Base-by-base conservation (phyloP, 805 yeast genomes). In the Wickerhamiella hasegawae region DNA sequence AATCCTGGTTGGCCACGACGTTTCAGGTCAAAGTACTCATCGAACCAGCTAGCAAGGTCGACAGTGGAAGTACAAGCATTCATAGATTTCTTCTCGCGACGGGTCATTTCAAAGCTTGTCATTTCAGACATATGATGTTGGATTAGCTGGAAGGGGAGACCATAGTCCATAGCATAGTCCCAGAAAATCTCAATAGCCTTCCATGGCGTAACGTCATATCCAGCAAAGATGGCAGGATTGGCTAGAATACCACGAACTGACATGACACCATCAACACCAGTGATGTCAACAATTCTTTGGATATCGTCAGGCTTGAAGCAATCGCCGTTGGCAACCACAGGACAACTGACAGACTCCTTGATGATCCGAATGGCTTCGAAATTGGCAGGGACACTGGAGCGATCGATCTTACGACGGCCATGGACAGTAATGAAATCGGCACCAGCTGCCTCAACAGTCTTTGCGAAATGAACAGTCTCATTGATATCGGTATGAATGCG, bases 261-360 rank as follows among this genome's bases (percentile, higher is more conserved):
- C 98, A 90, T 90, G 5, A 90, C 79, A 5, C 97, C 98, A 52
- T 82, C 90, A 28, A 73, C 83, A 1, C 78, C 77, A 0, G 97
- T 84, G 34, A 53, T 52, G 10, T 67, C 58, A 0, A 71, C 70
- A 19, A 87, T 85, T 15, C 53, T 50, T 29, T 60, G 47, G n/a
- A 79, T 76, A 51, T 83, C 94, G 14, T 63, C 59, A 18, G 73
- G 57, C 0, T 68, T 51, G 48, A 78, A 78, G 49, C 94, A 85
- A 55, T 90, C 97, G n/a, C 98, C 98, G 50, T 90, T 90, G 2
- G 97, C 95, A n/a, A 90, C 77, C 1, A 90, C 84, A 0, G 96
- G 97, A 1, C 65, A 65, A 0, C 40, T 28, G 3, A 69, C 70
- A n/a, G 62, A 56, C 16, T 67, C 66, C 40, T 73, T 71, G 12